Conservation (phyloP, 1,284 basidiomycete genomes). For the Rhodotorula glutinis region DNA sequence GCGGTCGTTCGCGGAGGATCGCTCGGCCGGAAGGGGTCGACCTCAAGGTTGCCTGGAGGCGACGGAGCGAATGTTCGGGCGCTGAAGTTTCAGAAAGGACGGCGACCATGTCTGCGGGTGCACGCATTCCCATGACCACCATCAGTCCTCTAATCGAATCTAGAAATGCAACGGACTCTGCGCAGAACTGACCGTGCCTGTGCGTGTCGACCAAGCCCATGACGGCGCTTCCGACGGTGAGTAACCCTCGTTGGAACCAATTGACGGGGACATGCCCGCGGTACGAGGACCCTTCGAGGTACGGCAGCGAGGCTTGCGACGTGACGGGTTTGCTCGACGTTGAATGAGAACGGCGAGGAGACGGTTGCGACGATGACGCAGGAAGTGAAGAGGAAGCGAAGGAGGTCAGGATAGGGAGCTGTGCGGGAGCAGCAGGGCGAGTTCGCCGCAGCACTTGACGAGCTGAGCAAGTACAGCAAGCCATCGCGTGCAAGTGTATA, state of each 20-base stretch:
- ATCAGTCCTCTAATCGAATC: no score
- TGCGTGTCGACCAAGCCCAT: slow-evolving; percentile 78
- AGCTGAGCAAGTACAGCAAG: background rate
- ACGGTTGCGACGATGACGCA: background rate
- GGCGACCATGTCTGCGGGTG: slow-evolving; percentile 76
- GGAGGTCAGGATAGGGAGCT: no score
- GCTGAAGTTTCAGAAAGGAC: slow-evolving; percentile 80
- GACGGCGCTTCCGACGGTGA: slow-evolving; percentile 80
- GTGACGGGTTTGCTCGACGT: background rate
- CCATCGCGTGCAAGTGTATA: no score
- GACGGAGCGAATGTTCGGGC: slow-evolving; percentile 73
- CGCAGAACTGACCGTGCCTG: slow-evolving; percentile 66
- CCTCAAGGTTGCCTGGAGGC: slow-evolving; percentile 75
- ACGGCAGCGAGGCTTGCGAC: background rate
- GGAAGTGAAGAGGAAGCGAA: background rate
- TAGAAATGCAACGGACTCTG: no score
- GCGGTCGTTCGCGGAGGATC: slow-evolving; percentile 70
- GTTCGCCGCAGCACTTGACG: no score
- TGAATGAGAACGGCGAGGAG: background rate
- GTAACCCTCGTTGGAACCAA: slow-evolving; percentile 74
- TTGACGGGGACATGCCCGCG: slow-evolving; percentile 79
- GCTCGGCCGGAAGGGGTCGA: slow-evolving; percentile 55
- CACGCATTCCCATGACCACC: no score
- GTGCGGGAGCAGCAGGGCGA: no score
- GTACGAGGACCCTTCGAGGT: slow-evolving; percentile 43